A percentile compares a stretch with the other conserved stretches of the same genome.
These are phyloP conservation scores for Porodaedalea pini DNA, from an alignment of 1,284 basidiomycete genomes.

Conservation along the genomic window DNA sequence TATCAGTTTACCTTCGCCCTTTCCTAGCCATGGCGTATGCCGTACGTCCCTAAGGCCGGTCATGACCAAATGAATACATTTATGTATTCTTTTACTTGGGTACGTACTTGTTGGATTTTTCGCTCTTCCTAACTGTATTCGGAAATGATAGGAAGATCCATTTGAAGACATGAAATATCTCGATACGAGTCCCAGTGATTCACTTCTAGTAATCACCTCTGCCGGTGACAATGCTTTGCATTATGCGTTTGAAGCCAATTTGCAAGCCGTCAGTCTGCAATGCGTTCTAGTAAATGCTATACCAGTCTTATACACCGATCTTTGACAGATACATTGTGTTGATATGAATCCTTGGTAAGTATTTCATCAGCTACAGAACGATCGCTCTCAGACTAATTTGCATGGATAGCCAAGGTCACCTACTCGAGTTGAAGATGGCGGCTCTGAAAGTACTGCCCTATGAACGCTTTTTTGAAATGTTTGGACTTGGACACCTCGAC, in stretches of 20 bases:
- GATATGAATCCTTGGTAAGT: slow-evolving; percentile 62
- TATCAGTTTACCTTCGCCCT: slow-evolving; percentile 1
- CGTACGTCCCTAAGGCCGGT: slow-evolving; percentile 70
- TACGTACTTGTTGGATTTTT: slow-evolving; percentile 20
- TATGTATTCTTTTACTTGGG: slow-evolving; percentile 76
- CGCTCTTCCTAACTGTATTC: not conserved
- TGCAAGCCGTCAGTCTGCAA: slow-evolving; percentile 36
- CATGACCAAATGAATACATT: slow-evolving; percentile 78
- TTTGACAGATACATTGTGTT: slow-evolving; percentile 64
- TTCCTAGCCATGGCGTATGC: slow-evolving; percentile 66
- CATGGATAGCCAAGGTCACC: slow-evolving; percentile 59
- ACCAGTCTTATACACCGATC: not conserved
- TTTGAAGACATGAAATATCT: slow-evolving; percentile 72
- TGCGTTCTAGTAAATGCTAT: no score
- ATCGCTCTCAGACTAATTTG: not conserved
- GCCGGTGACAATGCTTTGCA: slow-evolving; percentile 83
- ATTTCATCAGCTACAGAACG: not conserved
- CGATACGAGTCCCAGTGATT: slow-evolving; percentile 58
- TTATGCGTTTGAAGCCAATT: slow-evolving; percentile 68
- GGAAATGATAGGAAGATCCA: slow-evolving; percentile 59
- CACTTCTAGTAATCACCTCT: slow-evolving; percentile 74
- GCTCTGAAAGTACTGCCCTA: slow-evolving; percentile 60
- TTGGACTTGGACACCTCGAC: slow-evolving; percentile 64
- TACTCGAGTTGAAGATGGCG: slow-evolving; percentile 79
- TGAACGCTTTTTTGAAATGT: slow-evolving; percentile 70